Base-by-base conservation (phyloP, 768 basidiomycete genomes). In the Pleurotus salmoneostramineus region DNA sequence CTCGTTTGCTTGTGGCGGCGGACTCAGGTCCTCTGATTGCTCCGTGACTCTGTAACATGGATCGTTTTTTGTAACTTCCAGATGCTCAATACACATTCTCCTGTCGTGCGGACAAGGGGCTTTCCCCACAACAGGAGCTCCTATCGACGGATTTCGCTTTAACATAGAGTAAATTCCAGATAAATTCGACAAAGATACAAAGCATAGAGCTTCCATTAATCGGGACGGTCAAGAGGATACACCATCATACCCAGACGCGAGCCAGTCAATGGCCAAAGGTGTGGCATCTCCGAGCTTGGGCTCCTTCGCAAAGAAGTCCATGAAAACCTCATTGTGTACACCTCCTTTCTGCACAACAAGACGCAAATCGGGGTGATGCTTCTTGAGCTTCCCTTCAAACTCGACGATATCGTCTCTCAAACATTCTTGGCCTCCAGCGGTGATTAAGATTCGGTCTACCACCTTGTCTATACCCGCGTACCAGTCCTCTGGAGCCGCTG, bases 371-470 rank as follows among this genome's bases (percentile, higher is more conserved):
- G 5, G 15, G n/a, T 59, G 60, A 10, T 54, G 14, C 45, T 8
- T 17, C 15, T 58, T 54, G 32, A 62, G 52, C 47, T 43, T 49
- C 40, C 61, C 60, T 14, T 58, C 58, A 49, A 72, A 66, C 34
- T 43, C 46, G 12, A 71, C 62, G 50, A 72, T 69, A 40, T 69
- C 69, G 48, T 74, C 72, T 56, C 68, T 64, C 49, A 75, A 58
- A 34, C 69, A 69, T 60, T 77, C 76, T 3, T 60, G 60, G 17
- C 66, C 64, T 2, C 77, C 75, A 6, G 66, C 71, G 3, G 72
- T 76, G 36, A 78, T 65, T 21, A 75, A 61, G 4, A 77, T 62
- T 21, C 72, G 68, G 8, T 66, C 63, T 2, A 74, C 71, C 11
- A 74, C 58, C 10, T 47, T 63, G 4, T 71, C 69, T 1, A 70